phyloP scores from a whole-genome alignment of 2,329 filamentous ascomycete genomes.

The Hirsutella minnesotensis region DNA sequence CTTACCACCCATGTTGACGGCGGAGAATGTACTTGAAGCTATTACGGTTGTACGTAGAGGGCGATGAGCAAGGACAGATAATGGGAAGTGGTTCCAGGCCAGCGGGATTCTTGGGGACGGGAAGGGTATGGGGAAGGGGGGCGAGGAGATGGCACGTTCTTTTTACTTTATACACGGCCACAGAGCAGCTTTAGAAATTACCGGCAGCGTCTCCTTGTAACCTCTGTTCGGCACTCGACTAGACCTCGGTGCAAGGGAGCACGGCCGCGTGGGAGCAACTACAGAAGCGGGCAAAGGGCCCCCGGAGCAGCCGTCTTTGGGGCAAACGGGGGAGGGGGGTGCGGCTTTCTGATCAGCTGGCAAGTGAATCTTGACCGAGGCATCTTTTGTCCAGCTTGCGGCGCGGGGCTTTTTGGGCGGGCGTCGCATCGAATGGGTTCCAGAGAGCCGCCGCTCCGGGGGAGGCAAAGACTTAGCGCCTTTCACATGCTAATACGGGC shows the following conservation, averaged over 20 bases:
- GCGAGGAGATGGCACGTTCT: too few relatives aligned
- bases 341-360: not conserved
- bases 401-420: too few relatives aligned
- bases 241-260: conserved; percentile 4
- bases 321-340: too few relatives aligned
- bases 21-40: not conserved
- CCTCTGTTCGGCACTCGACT: not conserved
- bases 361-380: conserved; percentile 7
- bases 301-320: not conserved
- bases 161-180: too few relatives aligned
- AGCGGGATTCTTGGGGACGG: too few relatives aligned
- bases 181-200: too few relatives aligned
- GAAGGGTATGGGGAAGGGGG: too few relatives aligned
- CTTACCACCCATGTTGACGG: conserved; percentile 25
- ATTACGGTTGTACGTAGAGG: not conserved
- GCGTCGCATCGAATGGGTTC: too few relatives aligned
- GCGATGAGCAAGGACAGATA: too few relatives aligned
- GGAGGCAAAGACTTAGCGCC: conserved; percentile 8
- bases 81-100: not conserved
- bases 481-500: conserved; percentile 23
- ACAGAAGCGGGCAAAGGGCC: conserved; percentile 5
- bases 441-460: too few relatives aligned
- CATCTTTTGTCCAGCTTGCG: conserved; percentile 9
- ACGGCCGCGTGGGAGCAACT: not conserved
- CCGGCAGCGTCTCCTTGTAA: not conserved